Conservation (phyloP, 805 yeast genomes). For the Isabelozyma pseudorhagii region DNA sequence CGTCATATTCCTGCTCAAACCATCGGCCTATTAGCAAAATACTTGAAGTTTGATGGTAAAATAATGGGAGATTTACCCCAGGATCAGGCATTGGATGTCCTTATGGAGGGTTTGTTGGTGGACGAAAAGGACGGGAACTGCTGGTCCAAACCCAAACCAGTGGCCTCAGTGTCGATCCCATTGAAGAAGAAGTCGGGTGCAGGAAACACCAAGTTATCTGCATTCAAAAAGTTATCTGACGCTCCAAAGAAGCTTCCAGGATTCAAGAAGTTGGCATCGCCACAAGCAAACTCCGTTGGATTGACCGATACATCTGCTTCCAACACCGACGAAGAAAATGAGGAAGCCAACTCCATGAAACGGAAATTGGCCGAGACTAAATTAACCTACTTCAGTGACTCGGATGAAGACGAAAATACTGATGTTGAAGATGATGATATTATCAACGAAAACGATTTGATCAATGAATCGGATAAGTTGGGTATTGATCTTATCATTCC, state of each 20-base stretch:
- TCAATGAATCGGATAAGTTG: conserved; percentile 23
- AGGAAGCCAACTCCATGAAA: conserved; percentile 40
- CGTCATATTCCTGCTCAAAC: conserved; percentile 47
- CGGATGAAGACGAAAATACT: conserved; percentile 49
- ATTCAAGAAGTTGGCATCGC: background rate
- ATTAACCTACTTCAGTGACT: conserved; percentile 52
- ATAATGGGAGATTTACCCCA: conserved; percentile 53
- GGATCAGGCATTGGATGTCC: conserved; percentile 55
- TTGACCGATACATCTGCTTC: conserved; percentile 46
- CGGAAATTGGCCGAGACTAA: conserved; percentile 46
- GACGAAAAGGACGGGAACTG: conserved; percentile 24
- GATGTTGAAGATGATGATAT: conserved; percentile 39
- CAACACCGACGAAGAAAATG: conserved; percentile 36
- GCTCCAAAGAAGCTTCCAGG: background rate
- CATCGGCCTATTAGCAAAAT: conserved; percentile 34
- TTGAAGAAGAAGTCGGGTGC: conserved; percentile 24
- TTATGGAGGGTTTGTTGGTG: conserved; percentile 62
- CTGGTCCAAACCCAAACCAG: conserved; percentile 56
- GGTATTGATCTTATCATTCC: conserved; percentile 50
- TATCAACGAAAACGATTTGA: conserved; percentile 37
- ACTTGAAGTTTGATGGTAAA: conserved; percentile 43
- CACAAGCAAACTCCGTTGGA: conserved; percentile 7
- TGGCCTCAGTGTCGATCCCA: conserved; percentile 23
- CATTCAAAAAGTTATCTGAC: conserved; percentile 12
- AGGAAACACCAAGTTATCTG: conserved; percentile 13